A percentile compares a stretch with the other conserved stretches of the same genome.
phyloP scores from a whole-genome alignment of 73 alveolate species.

The Breviolum minutum region DNA sequence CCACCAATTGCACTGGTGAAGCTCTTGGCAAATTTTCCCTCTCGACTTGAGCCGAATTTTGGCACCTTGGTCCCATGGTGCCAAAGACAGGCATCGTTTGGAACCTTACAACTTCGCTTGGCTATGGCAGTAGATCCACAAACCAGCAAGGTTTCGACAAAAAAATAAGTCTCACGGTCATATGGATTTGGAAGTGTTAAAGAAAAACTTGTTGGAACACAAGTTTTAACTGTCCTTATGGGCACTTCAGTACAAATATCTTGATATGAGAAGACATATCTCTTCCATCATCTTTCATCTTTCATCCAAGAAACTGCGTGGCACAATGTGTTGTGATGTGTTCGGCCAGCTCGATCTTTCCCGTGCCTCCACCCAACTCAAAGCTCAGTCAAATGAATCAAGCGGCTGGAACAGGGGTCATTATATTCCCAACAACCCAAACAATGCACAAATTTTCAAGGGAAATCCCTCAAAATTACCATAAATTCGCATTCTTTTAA shows the following conservation, averaged over 20 bases:
- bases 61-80: conserved; percentile 87
- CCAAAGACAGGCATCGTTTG: conserved; percentile 91
- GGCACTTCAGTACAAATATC: neutral
- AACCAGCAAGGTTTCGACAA: neutral
- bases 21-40: neutral
- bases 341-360: conserved; percentile 92
- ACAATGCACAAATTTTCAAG: no score
- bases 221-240: neutral
- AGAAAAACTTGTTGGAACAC: neutral
- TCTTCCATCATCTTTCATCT: neutral
- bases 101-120: neutral
- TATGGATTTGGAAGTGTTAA: neutral
- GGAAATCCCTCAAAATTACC: no score
- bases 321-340: conserved; percentile 85
- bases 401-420: no score
- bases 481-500: no score
- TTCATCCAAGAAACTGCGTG: conserved; percentile 23
- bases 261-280: neutral
- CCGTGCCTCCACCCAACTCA: conserved; percentile 10
- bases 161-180: no score
- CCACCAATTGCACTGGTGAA: neutral
- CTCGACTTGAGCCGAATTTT: no score
- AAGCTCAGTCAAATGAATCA: no score
- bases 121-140: neutral
- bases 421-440: no score